Percentiles rank a stretch among this genome's conserved stretches.
Conservation (phyloP, 2,329 filamentous ascomycete species). For the Didymella arachidicola region DNA sequence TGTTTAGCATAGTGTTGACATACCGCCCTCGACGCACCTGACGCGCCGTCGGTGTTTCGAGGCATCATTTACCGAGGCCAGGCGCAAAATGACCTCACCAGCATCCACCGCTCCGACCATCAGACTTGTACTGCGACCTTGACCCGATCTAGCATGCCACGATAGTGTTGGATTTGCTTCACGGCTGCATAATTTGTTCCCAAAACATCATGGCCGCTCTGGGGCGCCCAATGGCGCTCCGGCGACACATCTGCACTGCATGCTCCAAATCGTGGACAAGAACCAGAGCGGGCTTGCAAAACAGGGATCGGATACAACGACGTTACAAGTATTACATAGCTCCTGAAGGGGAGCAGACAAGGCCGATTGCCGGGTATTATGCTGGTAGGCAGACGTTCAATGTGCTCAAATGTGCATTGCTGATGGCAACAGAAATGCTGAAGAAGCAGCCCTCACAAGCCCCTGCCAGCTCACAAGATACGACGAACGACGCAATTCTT, state of each 20-base stretch:
- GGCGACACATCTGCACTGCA: conserved; percentile 36
- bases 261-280: conserved; percentile 31
- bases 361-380: conserved; percentile 50
- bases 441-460: conserved; percentile 39
- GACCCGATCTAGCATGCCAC: conserved; percentile 15
- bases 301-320: conserved; percentile 46
- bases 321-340: conserved; percentile 49
- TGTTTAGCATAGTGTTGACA: conserved; percentile 14
- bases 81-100: conserved; percentile 47
- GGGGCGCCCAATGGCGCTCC: conserved; percentile 29
- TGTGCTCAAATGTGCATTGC: not conserved
- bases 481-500: conserved; percentile 44
- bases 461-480: conserved; percentile 42
- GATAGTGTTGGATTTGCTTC: not conserved
- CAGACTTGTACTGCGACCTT: conserved; percentile 13
- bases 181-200: not conserved
- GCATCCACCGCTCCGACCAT: conserved; percentile 6
- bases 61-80: conserved; percentile 35
- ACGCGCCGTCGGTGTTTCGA: conserved; percentile 34
- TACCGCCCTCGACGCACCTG: conserved; percentile 36
- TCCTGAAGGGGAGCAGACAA: conserved; percentile 48
- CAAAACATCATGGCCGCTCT: not conserved
- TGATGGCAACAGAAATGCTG: conserved; percentile 49
- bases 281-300: conserved; percentile 40
- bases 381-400: conserved; percentile 32